Percentiles rank a stretch among this genome's conserved stretches.
Evolutionary conservation across 2,329 filamentous ascomycete genomes (phyloP).

Genomic region (Fusarium newnesense): DNA sequence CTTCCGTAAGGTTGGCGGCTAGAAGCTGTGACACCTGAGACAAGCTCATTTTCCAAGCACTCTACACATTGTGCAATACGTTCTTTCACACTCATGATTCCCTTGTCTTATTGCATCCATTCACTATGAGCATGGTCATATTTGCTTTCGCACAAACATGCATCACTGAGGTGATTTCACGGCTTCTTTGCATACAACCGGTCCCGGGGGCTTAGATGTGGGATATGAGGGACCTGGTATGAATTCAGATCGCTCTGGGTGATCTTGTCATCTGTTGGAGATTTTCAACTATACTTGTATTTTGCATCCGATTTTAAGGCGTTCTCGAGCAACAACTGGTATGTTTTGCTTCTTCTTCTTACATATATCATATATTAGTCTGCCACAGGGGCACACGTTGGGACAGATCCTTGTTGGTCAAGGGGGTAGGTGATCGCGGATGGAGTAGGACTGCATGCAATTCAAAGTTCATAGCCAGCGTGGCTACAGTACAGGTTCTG

Average conservation of each 20-base stretch:
- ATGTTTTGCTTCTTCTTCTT: conserved; percentile 19
- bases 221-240: conserved; percentile 15
- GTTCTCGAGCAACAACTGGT: conserved; percentile 32
- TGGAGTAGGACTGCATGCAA: conserved; percentile 26
- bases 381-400: conserved; percentile 6
- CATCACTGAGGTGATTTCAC: conserved; percentile 24
- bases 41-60: conserved; percentile 2
- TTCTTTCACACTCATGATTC: conserved; percentile 17
- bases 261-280: conserved; percentile 30
- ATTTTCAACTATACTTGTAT: conserved; percentile 25
- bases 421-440: conserved; percentile 6
- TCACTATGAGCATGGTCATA: conserved; percentile 17
- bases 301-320: conserved; percentile 29
- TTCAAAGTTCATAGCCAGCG: conserved; percentile 14
- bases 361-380: conserved; percentile 17
- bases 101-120: conserved; percentile 12
- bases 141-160: conserved; percentile 32
- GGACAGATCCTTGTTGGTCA: conserved; percentile 5
- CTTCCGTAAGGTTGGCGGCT: conserved; percentile 52
- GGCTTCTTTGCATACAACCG: conserved; percentile 14
- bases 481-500: conserved; percentile 11
- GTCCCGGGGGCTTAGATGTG: conserved; percentile 4
- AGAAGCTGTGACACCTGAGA: conserved; percentile 16
- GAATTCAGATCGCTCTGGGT: conserved; percentile 19
- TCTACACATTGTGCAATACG: not conserved